Evolutionary conservation across 129 eudicot genomes (phyloP), one percentile per base, ranked within the genome.

Genomic region (Flaveria linearis): DNA sequence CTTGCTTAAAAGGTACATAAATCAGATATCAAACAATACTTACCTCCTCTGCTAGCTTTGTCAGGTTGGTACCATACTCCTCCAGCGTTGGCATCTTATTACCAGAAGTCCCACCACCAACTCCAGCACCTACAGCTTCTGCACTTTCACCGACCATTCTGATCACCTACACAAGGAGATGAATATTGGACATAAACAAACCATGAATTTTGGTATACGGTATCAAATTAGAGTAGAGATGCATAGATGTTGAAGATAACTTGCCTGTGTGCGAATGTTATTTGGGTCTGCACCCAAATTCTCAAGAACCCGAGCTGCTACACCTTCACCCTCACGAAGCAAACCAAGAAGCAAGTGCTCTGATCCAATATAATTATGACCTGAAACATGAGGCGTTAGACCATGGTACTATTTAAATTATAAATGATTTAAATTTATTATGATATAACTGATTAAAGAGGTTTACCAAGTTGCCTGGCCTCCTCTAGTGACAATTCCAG

Each of bases 321-420:
- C 97, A 80, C 97, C 97, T 72, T 92, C 97, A 82, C 96, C 97
- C 85, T 92, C 96, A 70, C 97, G 92, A 64, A 92, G 92, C 86
- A 92, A 87, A 47, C 97, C 97, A 78, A 92, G 78, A 68, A 92
- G 84, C 80, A 92, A 81, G 80, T 92, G 97, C 84, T 92, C 97
- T 3, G 97, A 89, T 46, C 97, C 97, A 82, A 92, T 92, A 82
- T 92, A 92, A 73, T 87, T 89, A 80, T 92, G 96, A 76, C 97
- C 93, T 92, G 84, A 62, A 84, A 33, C 15, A 28, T 74, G 55
- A 49, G 3, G 3, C 17, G 5, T 16, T 51, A 50, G 50, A 13
- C 73, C 51, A 76, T 50, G 73, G 73, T 76, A 15, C n/a, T 47
- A 33, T 26, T 63, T 1, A 22, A 30, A 58, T 64, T 30, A 63